Evolutionary conservation across 2,329 filamentous ascomycete genomes (phyloP).

Genomic region (Alternaria arborescens): DNA sequence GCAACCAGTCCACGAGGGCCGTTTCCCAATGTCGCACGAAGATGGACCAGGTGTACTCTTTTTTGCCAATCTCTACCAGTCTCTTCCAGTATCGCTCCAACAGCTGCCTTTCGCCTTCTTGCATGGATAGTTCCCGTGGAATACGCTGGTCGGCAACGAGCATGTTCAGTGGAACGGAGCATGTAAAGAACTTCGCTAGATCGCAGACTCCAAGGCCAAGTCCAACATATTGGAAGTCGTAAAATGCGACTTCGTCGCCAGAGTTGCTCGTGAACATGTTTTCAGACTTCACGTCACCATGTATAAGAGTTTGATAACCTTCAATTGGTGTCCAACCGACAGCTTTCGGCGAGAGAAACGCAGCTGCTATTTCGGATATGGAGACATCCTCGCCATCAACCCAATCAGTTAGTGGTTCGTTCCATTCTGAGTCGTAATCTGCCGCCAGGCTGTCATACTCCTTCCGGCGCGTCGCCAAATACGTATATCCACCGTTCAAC

Average conservation of each 20-base stretch:
- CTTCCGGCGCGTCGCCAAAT: conserved; percentile 67
- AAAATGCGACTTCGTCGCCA: conserved; percentile 67
- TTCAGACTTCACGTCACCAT: conserved; percentile 75
- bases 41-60: conserved; percentile 62
- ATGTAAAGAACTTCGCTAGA: conserved; percentile 72
- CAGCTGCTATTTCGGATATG: conserved; percentile 63
- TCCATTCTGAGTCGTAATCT: conserved; percentile 66
- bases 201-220: conserved; percentile 72
- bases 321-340: conserved; percentile 47
- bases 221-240: conserved; percentile 75
- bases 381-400: conserved; percentile 38
- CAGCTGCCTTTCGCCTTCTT: conserved; percentile 60
- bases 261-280: conserved; percentile 67
- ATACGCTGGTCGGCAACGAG: conserved; percentile 51
- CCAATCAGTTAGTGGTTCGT: conserved; percentile 56
- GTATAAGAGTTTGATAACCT: conserved; percentile 64
- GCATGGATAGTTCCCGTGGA: conserved; percentile 58
- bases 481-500: conserved; percentile 75
- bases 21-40: conserved; percentile 71
- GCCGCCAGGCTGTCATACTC: conserved; percentile 63
- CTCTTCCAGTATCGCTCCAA: conserved; percentile 60
- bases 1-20: conserved; percentile 72
- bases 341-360: conserved; percentile 57
- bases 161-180: conserved; percentile 67
- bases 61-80: conserved; percentile 45